Evolutionary conservation across 148 eudicot species (phyloP), one percentile per base, ranked within the genome.

Genomic region (Chenopodium quinoa): DNA sequence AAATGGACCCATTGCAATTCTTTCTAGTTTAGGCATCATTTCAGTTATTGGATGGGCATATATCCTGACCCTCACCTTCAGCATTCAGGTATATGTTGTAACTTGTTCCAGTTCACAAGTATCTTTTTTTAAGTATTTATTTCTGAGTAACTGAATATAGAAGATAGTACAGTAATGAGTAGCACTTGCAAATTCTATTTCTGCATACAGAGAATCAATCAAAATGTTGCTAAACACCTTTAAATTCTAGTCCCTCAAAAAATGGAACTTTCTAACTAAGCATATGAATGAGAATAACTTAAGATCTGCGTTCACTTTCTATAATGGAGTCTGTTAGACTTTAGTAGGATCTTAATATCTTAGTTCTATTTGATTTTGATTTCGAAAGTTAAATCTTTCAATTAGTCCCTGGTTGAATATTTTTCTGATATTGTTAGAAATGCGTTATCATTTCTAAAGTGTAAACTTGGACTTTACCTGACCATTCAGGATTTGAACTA

Each of bases 11-110:
- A 87, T 85, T 27, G 94, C 94, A 0, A 91, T 91, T 71, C 90
- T 91, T 50, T 83, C 91, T 0, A 89, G 89, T 82, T 80, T 91
- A 66, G 94, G 91, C 34, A 90, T 91, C 73, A 91, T 90, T 79
- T 81, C 88, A 0, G 83, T 88, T 4, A 88, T 91, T 54, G 94
- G 94, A 37, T 91, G 92, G 92, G 94, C 90, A 10, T 91, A 91
- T 65, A 88, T 88, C 75, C 80, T 91, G 48, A 87, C 92, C 40
- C 94, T 91, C 64, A 90, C 92, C 66, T 91, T 91, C 88, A 91
- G 94, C 87, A 91, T 91, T 82, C 91, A 90, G 91, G 91, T 87
- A 87, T 34, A 76, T 60, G 12, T 22, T 6, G 37, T 50, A 1
- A 23, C 44, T 52, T 40, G 14, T 78, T 40, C 31, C 27, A n/a